Base-by-base conservation (phyloP, 164 flowering plant genomes). In the Warburgia ugandensis region DNA sequence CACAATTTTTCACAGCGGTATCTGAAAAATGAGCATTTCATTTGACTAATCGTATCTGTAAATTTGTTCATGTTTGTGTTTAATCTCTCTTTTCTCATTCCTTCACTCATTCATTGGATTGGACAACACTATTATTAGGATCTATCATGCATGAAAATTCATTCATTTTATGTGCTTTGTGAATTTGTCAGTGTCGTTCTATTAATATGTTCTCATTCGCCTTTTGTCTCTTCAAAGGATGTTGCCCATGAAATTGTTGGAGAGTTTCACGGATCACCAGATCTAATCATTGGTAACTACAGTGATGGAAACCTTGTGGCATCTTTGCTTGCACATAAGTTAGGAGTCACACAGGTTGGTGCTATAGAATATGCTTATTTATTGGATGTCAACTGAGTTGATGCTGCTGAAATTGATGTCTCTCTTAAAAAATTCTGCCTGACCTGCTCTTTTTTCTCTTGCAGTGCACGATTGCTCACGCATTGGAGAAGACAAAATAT, bases 291-390 rank as follows among this genome's bases (percentile, higher is more conserved):
- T 45, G 97, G 99, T 32, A 94, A 94, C 66, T 94, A 94, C 72
- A 89, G 96, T 63, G 99, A 94, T 69, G 99, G 99, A 45, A 94
- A 94, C 68, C 79, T 94, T 41, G 97, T 85, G 30, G 97, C 99
- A 30, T 80, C 97, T 11, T 64, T 94, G 77, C 65, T 94, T 14
- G 99, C 99, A 14, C 88, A 86, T 62, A 83, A 74, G 57, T 58
- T 89, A 47, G 92, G 92, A 21, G 94, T 94, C 29, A 94, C 97
- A 11, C 94, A 92, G 98, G 98, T 85, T 42, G 10, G 72, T 57
- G 2, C 23, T 40, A n/a, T 16, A 14, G 23, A 30, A 30, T 17
- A 20, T 39, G n/a, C n/a, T n/a, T n/a, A n/a, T n/a, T n/a, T n/a
- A n/a, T n/a, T n/a, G n/a, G n/a, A n/a, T n/a, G n/a, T n/a, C n/a